A percentile compares a stretch with the other conserved stretches of the same genome.
These are phyloP conservation scores for Sugiyamaella americana DNA, from an alignment of 805 yeast species.

Conservation along the genomic window DNA sequence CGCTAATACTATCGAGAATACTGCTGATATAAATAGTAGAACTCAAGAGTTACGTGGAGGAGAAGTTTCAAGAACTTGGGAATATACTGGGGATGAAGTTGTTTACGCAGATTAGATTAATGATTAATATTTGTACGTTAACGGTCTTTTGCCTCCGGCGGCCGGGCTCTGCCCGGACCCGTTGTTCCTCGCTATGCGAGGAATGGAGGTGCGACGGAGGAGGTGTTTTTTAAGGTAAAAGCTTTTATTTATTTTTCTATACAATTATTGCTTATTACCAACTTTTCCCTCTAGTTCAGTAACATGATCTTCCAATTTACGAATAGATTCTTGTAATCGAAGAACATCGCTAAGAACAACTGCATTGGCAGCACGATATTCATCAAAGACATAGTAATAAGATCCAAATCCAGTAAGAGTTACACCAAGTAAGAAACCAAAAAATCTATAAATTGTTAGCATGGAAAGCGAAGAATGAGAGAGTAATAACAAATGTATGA, in stretches of 20 bases:
- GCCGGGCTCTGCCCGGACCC: too few relatives aligned
- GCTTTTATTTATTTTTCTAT: too few relatives aligned
- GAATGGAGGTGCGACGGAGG: too few relatives aligned
- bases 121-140: too few relatives aligned
- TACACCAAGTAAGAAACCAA: constrained; percentile 77
- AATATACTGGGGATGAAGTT: constrained; percentile 67
- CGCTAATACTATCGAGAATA: constrained; percentile 50
- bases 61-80: constrained; percentile 82
- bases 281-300: constrained; percentile 23
- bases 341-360: constrained; percentile 72
- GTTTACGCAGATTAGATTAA: too few relatives aligned
- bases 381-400: constrained; percentile 71
- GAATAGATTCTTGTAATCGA: constrained; percentile 60
- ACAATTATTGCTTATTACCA: neutral
- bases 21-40: constrained; percentile 56
- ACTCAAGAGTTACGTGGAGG: constrained; percentile 81
- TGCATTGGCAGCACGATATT: constrained; percentile 65
- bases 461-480: neutral
- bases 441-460: constrained; percentile 33
- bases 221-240: too few relatives aligned
- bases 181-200: too few relatives aligned
- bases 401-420: constrained; percentile 68
- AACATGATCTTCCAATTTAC: constrained; percentile 63
- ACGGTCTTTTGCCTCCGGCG: too few relatives aligned
- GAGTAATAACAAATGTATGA: neutral